Base-by-base conservation (phyloP, 441 rosid genomes). In the Lepidium campestre region DNA sequence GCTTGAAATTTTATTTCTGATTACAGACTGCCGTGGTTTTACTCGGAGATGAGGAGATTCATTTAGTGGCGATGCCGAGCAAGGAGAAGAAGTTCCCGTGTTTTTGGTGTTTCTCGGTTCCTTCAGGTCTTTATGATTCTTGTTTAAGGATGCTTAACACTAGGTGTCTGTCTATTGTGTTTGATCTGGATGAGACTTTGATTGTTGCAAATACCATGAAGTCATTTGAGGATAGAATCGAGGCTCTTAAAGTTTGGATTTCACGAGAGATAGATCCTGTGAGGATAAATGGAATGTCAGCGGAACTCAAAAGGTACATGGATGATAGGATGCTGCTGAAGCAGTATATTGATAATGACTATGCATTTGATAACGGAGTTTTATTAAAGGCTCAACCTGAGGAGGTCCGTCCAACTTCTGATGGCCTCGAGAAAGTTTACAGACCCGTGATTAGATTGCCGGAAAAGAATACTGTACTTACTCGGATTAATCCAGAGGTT, bases 51-150 rank as follows among this genome's bases (percentile, higher is more conserved):
- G 93, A 93, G 73, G 97, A 95, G 83, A 79, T 90, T 67, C 99
- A 95, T 68, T 82, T 92, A 71, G 97, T 89, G 72, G 97, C 98
- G 80, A 95, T 92, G 98, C 98, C 96, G 15, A 95, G 99, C 78
- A 95, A 87, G 81, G 82, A 88, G 79, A 95, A 92, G 90, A 92
- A 85, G 85, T 92, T 88, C 72, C 98, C 99, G 1, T 90, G 97
- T 63, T 95, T 95, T 70, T 92, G 99, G 99, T 95, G 99, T 80
- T 92, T 83, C 75, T 77, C 87, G 2, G 86, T 86, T 44, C 87
- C 96, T 10, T 36, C 62, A 14, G 95, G 95, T 60, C 87, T 95
- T 6, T 95, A 87, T 29, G 77, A 80, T 72, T 86, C 98, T 4
- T 95, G 93, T 60, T 72, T 90, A 59, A 81, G 85, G 72, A 85